A percentile compares a stretch with the other conserved stretches of the same genome.
Evolutionary conservation across 2,329 filamentous ascomycete genomes (phyloP).

Genomic region (Dactylella cylindrospora): DNA sequence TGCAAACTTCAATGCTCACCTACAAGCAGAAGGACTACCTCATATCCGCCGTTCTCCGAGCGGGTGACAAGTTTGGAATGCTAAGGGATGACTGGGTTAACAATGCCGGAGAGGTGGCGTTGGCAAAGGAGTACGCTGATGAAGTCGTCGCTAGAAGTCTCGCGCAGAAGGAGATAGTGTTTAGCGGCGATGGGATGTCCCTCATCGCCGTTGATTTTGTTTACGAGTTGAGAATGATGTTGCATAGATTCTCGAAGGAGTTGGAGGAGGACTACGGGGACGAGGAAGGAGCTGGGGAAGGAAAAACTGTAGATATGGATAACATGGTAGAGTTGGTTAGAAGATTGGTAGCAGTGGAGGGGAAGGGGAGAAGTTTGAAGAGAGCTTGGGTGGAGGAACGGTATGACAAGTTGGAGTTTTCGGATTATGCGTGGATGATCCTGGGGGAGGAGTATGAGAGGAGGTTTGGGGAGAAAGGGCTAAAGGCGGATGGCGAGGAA

Average conservation of each 20-base stretch:
- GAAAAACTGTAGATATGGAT: conserved; percentile 33
- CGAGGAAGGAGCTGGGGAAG: conserved; percentile 1
- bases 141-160: conserved; percentile 62
- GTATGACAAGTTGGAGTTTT: conserved; percentile 38
- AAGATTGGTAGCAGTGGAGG: conserved; percentile 36
- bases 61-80: conserved; percentile 25
- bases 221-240: conserved; percentile 65
- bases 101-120: conserved; percentile 25
- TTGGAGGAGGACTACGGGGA: conserved; percentile 4
- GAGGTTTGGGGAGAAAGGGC: conserved; percentile 37
- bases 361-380: conserved; percentile 31
- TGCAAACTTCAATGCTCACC: conserved; percentile 21
- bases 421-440: conserved; percentile 33
- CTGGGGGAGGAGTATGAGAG: conserved; percentile 37
- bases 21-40: conserved; percentile 20
- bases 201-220: conserved; percentile 64
- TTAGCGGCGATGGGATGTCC: conserved; percentile 62
- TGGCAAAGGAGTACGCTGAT: conserved; percentile 43
- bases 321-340: conserved; percentile 41
- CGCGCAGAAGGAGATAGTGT: conserved; percentile 63
- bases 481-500: conserved; percentile 24
- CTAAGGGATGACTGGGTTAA: conserved; percentile 34
- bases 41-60: conserved; percentile 12
- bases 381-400: conserved; percentile 20
- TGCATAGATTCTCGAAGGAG: conserved; percentile 50